Evolutionary conservation across 106 monocot genomes (phyloP).

Genomic region (Acorus calamus): DNA sequence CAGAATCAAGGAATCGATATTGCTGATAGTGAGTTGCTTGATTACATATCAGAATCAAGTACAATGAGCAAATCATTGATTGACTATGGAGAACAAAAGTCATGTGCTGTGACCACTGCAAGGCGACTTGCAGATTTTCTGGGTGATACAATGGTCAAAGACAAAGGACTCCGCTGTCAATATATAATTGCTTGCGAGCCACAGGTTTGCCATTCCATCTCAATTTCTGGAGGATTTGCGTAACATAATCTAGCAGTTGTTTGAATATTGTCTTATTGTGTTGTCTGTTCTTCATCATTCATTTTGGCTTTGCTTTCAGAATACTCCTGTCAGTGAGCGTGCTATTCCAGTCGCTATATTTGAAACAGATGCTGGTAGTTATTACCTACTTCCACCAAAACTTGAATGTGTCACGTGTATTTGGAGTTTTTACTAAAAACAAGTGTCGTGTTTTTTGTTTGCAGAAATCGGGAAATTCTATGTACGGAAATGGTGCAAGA

Average conservation of each 20-base stretch:
- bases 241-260: too few species aligned
- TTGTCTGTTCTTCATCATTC: slow-evolving; percentile 1
- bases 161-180: slow-evolving; percentile 86
- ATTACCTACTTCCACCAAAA: background rate
- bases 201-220: slow-evolving; percentile 32
- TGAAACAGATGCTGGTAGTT: slow-evolving; percentile 74
- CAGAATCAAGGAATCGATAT: slow-evolving; percentile 96
- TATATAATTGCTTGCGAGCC: slow-evolving; percentile 92
- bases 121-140: slow-evolving; percentile 93
- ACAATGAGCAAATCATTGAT: slow-evolving; percentile 97
- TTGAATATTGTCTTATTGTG: background rate
- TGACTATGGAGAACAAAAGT: slow-evolving; percentile 92
- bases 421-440: background rate
- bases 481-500: slow-evolving; percentile 88
- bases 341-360: slow-evolving; percentile 95
- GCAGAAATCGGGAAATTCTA: slow-evolving; percentile 72
- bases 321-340: slow-evolving; percentile 93
- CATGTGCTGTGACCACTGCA: slow-evolving; percentile 96
- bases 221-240: background rate
- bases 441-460: background rate
- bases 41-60: slow-evolving; percentile 97
- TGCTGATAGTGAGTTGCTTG: slow-evolving; percentile 89
- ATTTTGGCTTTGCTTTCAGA: slow-evolving; percentile 29
- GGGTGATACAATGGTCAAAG: slow-evolving; percentile 93
- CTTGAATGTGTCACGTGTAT: background rate